Percentiles rank a stretch among this genome's conserved stretches.
These are phyloP conservation scores for Colletotrichum magnum DNA, from an alignment of 2,329 filamentous ascomycete genomes.

Conservation along the genomic window DNA sequence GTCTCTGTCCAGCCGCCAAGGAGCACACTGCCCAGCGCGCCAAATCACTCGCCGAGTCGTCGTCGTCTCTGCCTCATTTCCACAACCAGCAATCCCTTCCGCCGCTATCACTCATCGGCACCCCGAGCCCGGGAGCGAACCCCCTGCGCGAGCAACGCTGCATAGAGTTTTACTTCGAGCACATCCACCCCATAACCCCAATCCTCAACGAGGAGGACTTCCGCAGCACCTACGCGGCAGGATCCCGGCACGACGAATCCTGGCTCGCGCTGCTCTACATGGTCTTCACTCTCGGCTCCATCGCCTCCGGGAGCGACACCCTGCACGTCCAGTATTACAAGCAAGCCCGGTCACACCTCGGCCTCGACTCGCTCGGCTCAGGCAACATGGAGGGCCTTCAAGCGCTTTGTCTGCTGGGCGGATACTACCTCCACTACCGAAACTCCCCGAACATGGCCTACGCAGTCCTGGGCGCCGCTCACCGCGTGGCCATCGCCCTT, in stretches of 20 bases:
- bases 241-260: conserved; percentile 66
- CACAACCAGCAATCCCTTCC: conserved; percentile 50
- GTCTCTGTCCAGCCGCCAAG: conserved; percentile 49
- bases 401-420: conserved; percentile 43
- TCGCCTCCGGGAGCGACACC: conserved; percentile 69
- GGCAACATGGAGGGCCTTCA: conserved; percentile 47
- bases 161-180: conserved; percentile 73
- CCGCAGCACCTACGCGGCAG: conserved; percentile 48
- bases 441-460: conserved; percentile 45
- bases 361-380: conserved; percentile 67
- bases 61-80: conserved; percentile 49
- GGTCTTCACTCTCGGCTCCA: conserved; percentile 73
- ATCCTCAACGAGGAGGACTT: conserved; percentile 73
- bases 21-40: conserved; percentile 46
- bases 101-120: conserved; percentile 32
- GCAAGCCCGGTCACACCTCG: conserved; percentile 66
- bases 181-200: conserved; percentile 72
- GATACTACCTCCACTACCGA: conserved; percentile 44
- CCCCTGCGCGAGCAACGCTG: conserved; percentile 53
- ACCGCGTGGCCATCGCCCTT: conserved; percentile 42
- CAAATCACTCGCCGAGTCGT: conserved; percentile 43
- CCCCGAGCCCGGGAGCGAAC: conserved; percentile 58
- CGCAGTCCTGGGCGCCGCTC: conserved; percentile 41
- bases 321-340: conserved; percentile 70
- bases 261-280: conserved; percentile 75